Evolutionary conservation across 2,329 filamentous ascomycete species (phyloP).

Genomic region (Fusarium multiceps): DNA sequence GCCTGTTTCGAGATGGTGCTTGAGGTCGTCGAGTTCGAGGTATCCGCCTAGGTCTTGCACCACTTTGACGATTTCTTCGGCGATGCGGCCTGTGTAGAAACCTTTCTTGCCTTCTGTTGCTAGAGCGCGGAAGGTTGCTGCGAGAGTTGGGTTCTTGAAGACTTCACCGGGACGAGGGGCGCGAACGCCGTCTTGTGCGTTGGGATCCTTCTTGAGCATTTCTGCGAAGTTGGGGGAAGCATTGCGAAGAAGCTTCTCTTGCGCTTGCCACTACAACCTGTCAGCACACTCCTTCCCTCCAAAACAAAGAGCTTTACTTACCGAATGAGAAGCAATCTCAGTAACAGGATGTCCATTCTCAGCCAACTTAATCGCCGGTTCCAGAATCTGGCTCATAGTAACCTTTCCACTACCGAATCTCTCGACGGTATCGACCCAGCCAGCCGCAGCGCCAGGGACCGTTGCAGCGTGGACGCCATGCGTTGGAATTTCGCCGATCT

Average conservation of each 20-base stretch:
- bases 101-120: conserved; percentile 86
- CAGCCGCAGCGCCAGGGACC: conserved; percentile 89
- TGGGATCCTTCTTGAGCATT: conserved; percentile 83
- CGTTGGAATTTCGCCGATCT: conserved; percentile 74
- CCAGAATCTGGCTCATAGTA: conserved; percentile 78
- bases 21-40: conserved; percentile 82
- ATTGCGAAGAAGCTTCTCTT: conserved; percentile 71
- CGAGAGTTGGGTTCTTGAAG: conserved; percentile 85
- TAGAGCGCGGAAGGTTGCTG: conserved; percentile 81
- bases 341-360: conserved; percentile 92
- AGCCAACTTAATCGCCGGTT: conserved; percentile 84
- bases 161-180: conserved; percentile 85
- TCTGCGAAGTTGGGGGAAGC: conserved; percentile 90
- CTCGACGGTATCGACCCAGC: conserved; percentile 91
- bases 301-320: too few relatives aligned
- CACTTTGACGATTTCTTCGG: conserved; percentile 82
- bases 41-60: conserved; percentile 80
- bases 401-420: conserved; percentile 90
- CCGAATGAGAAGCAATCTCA: conserved; percentile 76
- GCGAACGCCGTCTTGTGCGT: conserved; percentile 74
- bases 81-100: conserved; percentile 89
- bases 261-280: conserved; percentile 73
- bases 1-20: conserved; percentile 74
- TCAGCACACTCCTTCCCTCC: too few relatives aligned
- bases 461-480: conserved; percentile 83